Base-by-base conservation (phyloP, 768 basidiomycete species). In the Podaxis sp. region DNA sequence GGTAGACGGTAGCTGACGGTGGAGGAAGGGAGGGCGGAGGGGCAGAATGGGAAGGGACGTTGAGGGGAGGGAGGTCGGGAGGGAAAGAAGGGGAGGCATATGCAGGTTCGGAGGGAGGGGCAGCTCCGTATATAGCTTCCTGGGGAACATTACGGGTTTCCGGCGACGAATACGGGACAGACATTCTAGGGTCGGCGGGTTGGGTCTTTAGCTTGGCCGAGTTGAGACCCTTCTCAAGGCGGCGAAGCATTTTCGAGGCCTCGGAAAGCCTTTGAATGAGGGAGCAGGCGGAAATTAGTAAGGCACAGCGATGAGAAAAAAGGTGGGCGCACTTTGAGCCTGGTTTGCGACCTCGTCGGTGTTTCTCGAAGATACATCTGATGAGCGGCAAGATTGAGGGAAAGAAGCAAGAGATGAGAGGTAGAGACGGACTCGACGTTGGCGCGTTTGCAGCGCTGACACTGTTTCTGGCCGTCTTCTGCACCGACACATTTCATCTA, bases 401-500 rank as follows among this genome's bases (percentile, higher is more conserved):
- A 62, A 38, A 28, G 57, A 49, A 55, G 40, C 53, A 54, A 63
- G 55, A 62, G 61, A 58, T 60, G 63, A 62, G 49, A 64, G 51
- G 28, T 56, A 48, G 55, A 64, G 57, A 80, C 86, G 65, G 72
- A 89, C 89, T 91, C 87, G 56, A 87, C 85, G 66, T 88, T 88
- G 37, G 90, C 87, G 63, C 92, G 88, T 71, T 85, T 88, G 77
- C 92, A 95, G 56, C 92, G 88, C 72, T 94, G 91, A 72, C 92
- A 95, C 33, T 84, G 85, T 68, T 86, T 87, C 65, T 85, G 81
- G 63, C 91, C 91, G 69, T 94, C 91, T 72, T 95, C 92, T 55
- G 93, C 89, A 50, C 91, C 92, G 63, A 94, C 91, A 69, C 92
- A 95, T 74, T 93, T 93, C 92, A 95, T 95, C 92, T 94, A 67